phyloP scores from a whole-genome alignment of 2,329 filamentous ascomycete species.

The Cordyceps tenuipes region DNA sequence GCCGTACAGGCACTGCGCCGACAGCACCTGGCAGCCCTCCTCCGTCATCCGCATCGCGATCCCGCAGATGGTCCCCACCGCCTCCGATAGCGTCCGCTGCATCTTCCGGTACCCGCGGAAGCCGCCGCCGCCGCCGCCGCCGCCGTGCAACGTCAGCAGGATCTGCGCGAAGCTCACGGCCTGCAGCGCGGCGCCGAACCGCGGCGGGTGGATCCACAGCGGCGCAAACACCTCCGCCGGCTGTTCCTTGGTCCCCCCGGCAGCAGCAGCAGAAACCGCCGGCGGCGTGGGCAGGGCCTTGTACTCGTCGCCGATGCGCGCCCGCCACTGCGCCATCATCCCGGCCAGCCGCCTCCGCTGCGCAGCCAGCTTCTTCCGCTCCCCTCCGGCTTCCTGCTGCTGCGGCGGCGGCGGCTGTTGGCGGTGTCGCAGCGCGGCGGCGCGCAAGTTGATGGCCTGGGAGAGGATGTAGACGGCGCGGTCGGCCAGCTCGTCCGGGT shows the following conservation, averaged over 20 bases:
- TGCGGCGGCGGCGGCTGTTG: too few species aligned
- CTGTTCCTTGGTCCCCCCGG: too few species aligned
- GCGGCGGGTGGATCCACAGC: conserved; percentile 41
- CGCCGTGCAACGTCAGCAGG: conserved; percentile 27
- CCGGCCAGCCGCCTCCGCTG: conserved; percentile 1
- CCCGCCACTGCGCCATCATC: conserved; percentile 25
- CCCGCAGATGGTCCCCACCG: conserved; percentile 33
- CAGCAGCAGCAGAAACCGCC: too few species aligned
- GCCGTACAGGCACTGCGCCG: conserved; percentile 35
- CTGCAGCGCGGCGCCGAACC: conserved; percentile 41
- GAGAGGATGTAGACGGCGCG: conserved; percentile 30
- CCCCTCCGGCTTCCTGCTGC: neutral
- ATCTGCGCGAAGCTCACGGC: conserved; percentile 44
- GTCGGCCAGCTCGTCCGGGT: conserved; percentile 42
- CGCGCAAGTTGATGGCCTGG: conserved; percentile 49
- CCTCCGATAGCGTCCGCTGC: conserved; percentile 18
- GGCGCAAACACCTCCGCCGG: conserved; percentile 35
- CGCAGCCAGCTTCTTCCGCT: conserved; percentile 14
- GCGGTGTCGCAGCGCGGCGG: conserved; percentile 23
- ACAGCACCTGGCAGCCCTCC: conserved; percentile 33
- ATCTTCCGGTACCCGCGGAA: conserved; percentile 35
- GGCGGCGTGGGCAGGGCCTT: conserved; percentile 30
- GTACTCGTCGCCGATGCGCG: conserved; percentile 29
- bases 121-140: conserved; percentile 13
- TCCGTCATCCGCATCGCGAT: conserved; percentile 37